Percentiles rank a stretch among this genome's conserved stretches.
phyloP scores from a whole-genome alignment of 2,329 filamentous ascomycete species.

The Fusarium nelsonii region DNA sequence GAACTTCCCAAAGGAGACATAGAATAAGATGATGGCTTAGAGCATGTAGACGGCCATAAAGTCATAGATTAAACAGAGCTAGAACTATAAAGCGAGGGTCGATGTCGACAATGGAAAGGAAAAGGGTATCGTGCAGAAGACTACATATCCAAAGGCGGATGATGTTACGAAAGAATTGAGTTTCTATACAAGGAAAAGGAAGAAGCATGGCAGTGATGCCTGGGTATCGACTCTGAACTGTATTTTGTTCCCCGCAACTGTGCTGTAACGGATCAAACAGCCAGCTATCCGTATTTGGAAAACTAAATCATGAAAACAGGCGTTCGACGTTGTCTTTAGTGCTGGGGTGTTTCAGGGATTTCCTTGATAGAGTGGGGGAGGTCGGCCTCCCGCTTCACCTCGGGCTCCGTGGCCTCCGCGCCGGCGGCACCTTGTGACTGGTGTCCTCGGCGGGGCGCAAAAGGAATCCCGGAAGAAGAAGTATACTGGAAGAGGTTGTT shows the following conservation, averaged over 20 bases:
- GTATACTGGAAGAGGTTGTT: slow-evolving; percentile 55
- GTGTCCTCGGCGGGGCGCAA: slow-evolving; percentile 53
- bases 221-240: slow-evolving; percentile 17
- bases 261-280: slow-evolving; percentile 14
- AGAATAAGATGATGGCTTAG: background rate
- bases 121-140: slow-evolving; percentile 45
- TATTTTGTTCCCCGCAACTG: slow-evolving; percentile 14
- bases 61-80: slow-evolving; percentile 39
- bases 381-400: slow-evolving; percentile 4
- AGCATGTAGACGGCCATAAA: slow-evolving; percentile 19
- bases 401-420: background rate
- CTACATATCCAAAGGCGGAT: slow-evolving; percentile 31
- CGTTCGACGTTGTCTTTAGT: background rate
- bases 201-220: slow-evolving; percentile 24
- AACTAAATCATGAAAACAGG: background rate
- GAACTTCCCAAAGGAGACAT: slow-evolving; percentile 38
- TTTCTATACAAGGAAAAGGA: slow-evolving; percentile 16
- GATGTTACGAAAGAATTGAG: slow-evolving; percentile 10
- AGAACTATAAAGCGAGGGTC: slow-evolving; percentile 31
- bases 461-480: slow-evolving; percentile 60
- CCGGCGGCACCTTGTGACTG: slow-evolving; percentile 10
- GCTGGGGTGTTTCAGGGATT: slow-evolving; percentile 17
- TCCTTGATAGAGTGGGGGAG: slow-evolving; percentile 4
- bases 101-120: slow-evolving; percentile 2
- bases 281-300: slow-evolving; percentile 13